Base-by-base conservation (phyloP, 2,329 filamentous ascomycete species). In the Aspergillus fischeri region DNA sequence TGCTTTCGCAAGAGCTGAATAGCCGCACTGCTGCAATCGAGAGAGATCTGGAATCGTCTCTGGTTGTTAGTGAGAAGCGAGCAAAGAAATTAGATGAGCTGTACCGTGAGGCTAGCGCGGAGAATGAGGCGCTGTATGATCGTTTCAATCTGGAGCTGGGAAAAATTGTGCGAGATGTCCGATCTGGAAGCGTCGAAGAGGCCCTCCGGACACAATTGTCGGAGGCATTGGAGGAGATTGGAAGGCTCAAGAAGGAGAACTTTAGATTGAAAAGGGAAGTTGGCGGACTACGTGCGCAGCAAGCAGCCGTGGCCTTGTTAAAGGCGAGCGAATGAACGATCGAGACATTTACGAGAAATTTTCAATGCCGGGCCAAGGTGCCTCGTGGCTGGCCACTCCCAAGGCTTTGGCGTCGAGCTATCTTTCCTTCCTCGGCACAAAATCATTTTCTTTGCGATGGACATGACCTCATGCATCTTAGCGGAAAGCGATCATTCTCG, bases 61-160 rank as follows among this genome's bases (percentile, higher is more conserved):
- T 96, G 14, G 82, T 85, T 65, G 86, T 91, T 1, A 86, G 85
- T 14, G 92, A 97, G 71, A 83, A 83, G 58, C 92, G 94, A 66
- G 87, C 88, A 58, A 89, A 87, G 65, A 88, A 89, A 44, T 85
- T 97, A 53, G 92, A 97, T 70, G 90, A 95, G 74, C 78, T 96
- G 52, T 96, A 95, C 77, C 89, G 91, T 63, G 91, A 96, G 69
- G 85, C 87, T 17, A 91, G 87, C 65, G 90, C 91, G 0, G 93
- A 97, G 78, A 97, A 97, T 66, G 92, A 97, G 75, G 84, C 93
- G 29, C 80, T 97, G 55, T 97, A 97, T 73, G 89, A 93, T 63
- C 88, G 87, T 59, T 96, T 97, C 79, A 96, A 97, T 67, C 84
- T 86, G n/a, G 93, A 97, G 75, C 78, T 97, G 50, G 88, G 85